Evolutionary conservation across 2,329 filamentous ascomycete species (phyloP), one percentile per base, ranked within the genome.

Genomic region (Ophiocordyceps robertsii): DNA sequence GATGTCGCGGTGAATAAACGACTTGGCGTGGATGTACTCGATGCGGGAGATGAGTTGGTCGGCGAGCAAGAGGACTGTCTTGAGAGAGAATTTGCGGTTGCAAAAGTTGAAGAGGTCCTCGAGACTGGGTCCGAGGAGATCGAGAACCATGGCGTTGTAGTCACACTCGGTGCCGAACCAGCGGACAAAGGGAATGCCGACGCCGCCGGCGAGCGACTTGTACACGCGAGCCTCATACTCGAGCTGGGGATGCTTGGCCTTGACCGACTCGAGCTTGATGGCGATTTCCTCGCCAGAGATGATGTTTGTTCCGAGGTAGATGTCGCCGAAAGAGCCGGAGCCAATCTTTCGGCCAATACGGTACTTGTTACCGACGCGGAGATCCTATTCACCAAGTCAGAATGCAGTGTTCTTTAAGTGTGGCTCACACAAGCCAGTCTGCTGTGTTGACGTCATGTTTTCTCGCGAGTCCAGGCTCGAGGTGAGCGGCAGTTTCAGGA

Each of bases 81-180:
- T 98, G 53, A 98, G 71, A 12, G 92, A 95, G 73, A 96, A 98
- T 66, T 96, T 96, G 66, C 92, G 84, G 80, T 96, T 96, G 80
- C 92, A 98, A 67, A 96, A 96, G 78, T 98, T 96, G 85, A 98
- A 98, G 30, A 98, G 77, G 62, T 98, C 92, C 68, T 98, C 92
- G 66, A 98, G 70, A 58, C 84, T 92, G 52, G 92, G 92, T 33
- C 92, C 92, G 45, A 98, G 84, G 24, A 98, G 81, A 60, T 98
- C 92, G 51, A 96, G 80, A 41, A 98, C 92, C 92, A 98, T 96
- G 64, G 92, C 92, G 68, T 98, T 96, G 80, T 98, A 96, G 71
- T 96, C 92, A 67, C 90, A 96, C 69, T 98, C 92, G 47, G 90
- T 96, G 54, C 92, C 92, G 66, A 96, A 98, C 92, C 92, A 98